phyloP scores from a whole-genome alignment of 345 rosid genomes.

The Angophora floribunda region DNA sequence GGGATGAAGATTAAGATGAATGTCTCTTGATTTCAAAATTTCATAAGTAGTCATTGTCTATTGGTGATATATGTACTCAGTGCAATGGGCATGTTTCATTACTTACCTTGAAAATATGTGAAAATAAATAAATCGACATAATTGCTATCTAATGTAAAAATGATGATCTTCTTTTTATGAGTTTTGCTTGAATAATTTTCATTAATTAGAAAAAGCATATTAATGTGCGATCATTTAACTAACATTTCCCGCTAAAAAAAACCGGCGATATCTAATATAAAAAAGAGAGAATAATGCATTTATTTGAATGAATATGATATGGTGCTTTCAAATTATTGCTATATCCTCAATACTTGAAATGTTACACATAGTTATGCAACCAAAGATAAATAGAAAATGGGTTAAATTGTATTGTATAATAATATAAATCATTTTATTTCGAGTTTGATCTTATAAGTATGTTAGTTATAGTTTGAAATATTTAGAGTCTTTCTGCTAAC shows the following conservation, averaged over 20 bases:
- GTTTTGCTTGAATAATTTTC: neutral
- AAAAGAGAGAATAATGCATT: neutral
- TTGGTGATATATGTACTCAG: accelerated
- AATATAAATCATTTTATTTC: neutral
- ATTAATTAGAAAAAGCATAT: neutral
- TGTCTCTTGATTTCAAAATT: neutral
- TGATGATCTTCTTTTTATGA: neutral
- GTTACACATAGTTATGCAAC: neutral
- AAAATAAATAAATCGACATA: neutral
- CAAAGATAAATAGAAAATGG: accelerated
- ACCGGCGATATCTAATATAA: neutral
- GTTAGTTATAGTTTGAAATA: neutral
- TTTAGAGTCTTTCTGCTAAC: too few relatives aligned
- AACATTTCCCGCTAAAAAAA: neutral
- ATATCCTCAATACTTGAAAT: accelerated
- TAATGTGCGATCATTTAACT: neutral
- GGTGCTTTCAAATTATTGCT: too few relatives aligned
- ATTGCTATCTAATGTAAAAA: accelerated
- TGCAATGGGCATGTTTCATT: accelerated
- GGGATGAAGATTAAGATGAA: neutral
- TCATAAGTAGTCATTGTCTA: accelerated
- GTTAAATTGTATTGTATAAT: neutral
- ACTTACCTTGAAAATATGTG: accelerated
- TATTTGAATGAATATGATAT: neutral
- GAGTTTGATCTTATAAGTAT: neutral